Base-by-base conservation (phyloP, 2,329 filamentous ascomycete species). In the Leptographium flavum region DNA sequence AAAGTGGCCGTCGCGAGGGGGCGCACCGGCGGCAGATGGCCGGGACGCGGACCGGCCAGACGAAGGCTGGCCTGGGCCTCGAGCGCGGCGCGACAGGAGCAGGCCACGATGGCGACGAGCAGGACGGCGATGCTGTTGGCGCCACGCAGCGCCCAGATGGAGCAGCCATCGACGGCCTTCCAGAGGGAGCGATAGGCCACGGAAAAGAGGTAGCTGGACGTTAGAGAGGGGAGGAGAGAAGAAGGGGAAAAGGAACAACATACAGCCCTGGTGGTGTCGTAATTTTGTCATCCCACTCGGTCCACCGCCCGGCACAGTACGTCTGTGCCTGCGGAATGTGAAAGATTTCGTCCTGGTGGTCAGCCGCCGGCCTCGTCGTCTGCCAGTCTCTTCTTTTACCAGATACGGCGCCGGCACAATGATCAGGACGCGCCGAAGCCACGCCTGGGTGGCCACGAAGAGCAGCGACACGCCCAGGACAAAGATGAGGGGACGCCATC, bases 251-350 rank as follows among this genome's bases (percentile, higher is more conserved):
- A 36, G 17, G 17, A 21, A 22, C 5, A n/a, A 28, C 10, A 61
- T 69, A 87, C 66, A 98, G 66, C 30, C 88, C 92, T 0, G 92
- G 90, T 1, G 92, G 92, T 1, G 92, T 98, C 0, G 92, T 98
- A 58, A 98, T 92, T 60, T 96, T 98, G 48, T 90, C 82, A 62
- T 98, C 88, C 92, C 92, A 98, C 46, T 85, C 71, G 13, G 62
- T 59, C 65, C 82, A 94, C 45, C 73, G 73, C 11, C 82, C 80
- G 35, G 73, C 60, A 60, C 88, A 95, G 61, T 94, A 98, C 27
- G 75, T 77, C 56, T 94, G 86, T 0, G 87, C 87, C 63, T 98
- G 92, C 0, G 87, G 85, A 21, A 95, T 81, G 60, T 98, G 86
- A 51, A 92, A 93, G 27, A 87, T 68, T 58, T 93, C 86, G 59